Evolutionary conservation across 345 rosid species (phyloP), one percentile per base, ranked within the genome.

Genomic region (Mangifera indica): DNA sequence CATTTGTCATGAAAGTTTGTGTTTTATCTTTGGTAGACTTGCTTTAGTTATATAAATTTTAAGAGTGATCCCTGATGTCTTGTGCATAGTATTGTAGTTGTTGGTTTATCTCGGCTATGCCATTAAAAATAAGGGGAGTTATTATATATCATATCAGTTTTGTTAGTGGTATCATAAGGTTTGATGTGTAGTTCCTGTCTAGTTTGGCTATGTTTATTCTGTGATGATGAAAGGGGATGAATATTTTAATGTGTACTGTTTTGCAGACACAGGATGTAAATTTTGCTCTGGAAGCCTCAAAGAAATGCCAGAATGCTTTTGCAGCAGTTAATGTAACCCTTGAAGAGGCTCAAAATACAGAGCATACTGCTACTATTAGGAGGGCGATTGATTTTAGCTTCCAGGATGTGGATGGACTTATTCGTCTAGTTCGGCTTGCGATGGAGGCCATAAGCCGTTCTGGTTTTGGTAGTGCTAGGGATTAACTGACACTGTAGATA

Each of bases 261-360:
- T 79, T 89, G 80, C 91, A 93, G 96, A 84, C 86, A 64, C 88
- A 83, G 77, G 86, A 78, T 65, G 87, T 86, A 69, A 70, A 66
- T 80, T 80, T 67, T 69, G 93, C 93, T 11, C 74, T 91, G 91
- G 96, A 87, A 70, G 98, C 96, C 63, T 89, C 92, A 63, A 84
- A 78, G 71, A 93, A 89, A 76, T 85, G 84, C 66, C 90, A 71
- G 63, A 78, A 52, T 74, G 82, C 91, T 70, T 83, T 88, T 76
- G 77, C 63, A 61, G 83, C 86, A 20, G 84, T 83, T 61, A 78
- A 62, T 72, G 74, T 72, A 40, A 63, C 49, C 70, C 70, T 76
- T 78, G 85, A 81, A 75, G 84, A 79, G 74, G 74, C 81, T 15
- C 71, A 75, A 78, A 79, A 80, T 44, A 76, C 53, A 70, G 84